Evolutionary conservation across 495 filamentous ascomycete genomes (phyloP).

Genomic region (Letharia columbiana): DNA sequence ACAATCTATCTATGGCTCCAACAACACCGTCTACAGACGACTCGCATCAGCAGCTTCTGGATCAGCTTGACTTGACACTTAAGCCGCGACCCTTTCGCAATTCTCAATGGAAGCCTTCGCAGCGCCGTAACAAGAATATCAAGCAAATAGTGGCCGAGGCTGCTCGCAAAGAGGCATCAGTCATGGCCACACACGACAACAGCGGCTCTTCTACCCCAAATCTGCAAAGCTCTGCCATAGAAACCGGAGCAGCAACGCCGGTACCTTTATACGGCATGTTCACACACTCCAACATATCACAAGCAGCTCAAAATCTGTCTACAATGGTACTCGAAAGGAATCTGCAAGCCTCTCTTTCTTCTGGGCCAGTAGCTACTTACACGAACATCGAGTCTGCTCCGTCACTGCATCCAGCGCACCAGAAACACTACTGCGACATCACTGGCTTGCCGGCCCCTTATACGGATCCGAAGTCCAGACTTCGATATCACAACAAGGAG

Average conservation of each 20-base stretch:
- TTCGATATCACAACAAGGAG: constrained; percentile 85
- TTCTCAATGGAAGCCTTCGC: constrained; percentile 76
- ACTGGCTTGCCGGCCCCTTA: constrained; percentile 85
- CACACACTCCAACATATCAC: constrained; percentile 61
- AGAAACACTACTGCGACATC: constrained; percentile 86
- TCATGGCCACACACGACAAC: constrained; percentile 71
- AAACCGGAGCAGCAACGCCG: constrained; percentile 51
- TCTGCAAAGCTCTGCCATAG: constrained; percentile 37
- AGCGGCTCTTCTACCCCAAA: constrained; percentile 71
- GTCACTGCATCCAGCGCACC: constrained; percentile 61
- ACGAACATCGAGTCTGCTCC: constrained; percentile 92
- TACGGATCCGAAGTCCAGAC: constrained; percentile 83
- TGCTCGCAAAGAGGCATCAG: constrained; percentile 70
- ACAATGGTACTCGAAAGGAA: constrained; percentile 78
- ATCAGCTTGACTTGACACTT: constrained; percentile 77
- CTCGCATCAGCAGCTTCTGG: constrained; percentile 56
- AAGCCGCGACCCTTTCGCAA: constrained; percentile 83
- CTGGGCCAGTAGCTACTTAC: constrained; percentile 74
- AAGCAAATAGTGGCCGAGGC: constrained; percentile 94
- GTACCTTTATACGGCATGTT: constrained; percentile 36
- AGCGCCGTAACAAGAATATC: constrained; percentile 95
- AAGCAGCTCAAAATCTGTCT: constrained; percentile 74
- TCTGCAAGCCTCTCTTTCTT: constrained; percentile 32
- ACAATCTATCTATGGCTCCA: constrained; percentile 34
- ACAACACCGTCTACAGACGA: constrained; percentile 40